Base-by-base conservation (phyloP, 129 eudicot species). In the Heracleum sosnowskyi region DNA sequence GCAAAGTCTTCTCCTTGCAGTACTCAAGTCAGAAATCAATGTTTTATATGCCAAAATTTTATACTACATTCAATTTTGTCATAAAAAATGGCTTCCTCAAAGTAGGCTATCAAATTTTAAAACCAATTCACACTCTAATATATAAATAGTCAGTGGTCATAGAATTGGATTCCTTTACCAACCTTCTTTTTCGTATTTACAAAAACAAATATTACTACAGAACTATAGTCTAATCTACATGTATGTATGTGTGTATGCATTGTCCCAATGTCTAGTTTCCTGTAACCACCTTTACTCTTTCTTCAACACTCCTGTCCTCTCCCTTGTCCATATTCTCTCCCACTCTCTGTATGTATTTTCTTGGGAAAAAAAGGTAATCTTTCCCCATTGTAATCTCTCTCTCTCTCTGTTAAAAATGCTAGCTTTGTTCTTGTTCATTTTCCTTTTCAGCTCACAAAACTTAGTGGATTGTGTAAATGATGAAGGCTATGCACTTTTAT, bases 401-500 rank as follows among this genome's bases (percentile, higher is more conserved):
- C 49, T 39, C 18, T 4, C 11, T 42, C 85, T 78, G 74, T 82
- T 83, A 76, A 68, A 72, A 79, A 85, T 85, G 90, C 41, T 85
- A 70, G 79, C 81, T 76, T 88, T 83, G 16, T 4, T 88, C 79
- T 82, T 90, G 57, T 82, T 85, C 75, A 75, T 89, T 28, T 62
- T 88, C 41, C 73, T 86, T 16, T 60, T 76, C 75, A 87, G 77
- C 85, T 85, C 84, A 72, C 80, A 80, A 74, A 76, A 69, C 73
- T 82, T 46, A 41, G 94, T 90, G 76, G 66, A 63, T 84, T 86
- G 85, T 73, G 80, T 95, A 83, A 95, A 92, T 80, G 86, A 88
- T 57, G 99, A 95, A 81, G 99, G 99, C 10, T 42, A 76, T 80
- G 92, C 99, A 15, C 94, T 95, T 49, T 31, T 90, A 41, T 83